Evolutionary conservation across 2,329 filamentous ascomycete genomes (phyloP), one percentile per base, ranked within the genome.

Genomic region (Ceratocystis alfenasii): DNA sequence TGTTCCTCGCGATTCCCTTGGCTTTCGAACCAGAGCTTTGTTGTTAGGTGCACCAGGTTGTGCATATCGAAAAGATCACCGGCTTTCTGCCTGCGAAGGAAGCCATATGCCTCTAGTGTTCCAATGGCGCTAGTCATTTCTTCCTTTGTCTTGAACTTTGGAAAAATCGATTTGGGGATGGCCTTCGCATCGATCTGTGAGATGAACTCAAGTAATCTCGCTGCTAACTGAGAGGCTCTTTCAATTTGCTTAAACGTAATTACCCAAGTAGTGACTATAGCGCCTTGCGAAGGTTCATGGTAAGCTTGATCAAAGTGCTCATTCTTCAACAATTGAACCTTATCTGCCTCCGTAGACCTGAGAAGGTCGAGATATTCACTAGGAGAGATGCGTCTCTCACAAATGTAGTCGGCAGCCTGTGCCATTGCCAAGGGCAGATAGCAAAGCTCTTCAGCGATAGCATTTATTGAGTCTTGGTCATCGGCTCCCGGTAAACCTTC

Each of bases 381-480:
- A 10, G 62, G 20, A 8, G 28, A 17, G 3, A 50, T 30, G 8
- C 33, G 1, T 36, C 53, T 67, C n/a, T 41, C 25, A 36, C 61
- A 66, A 3, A 70, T 66, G 17, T 70, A 70, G 3, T 65, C 66
- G 69, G 22, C 22, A 25, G 22, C 22, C 22, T 25, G 22, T 25
- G 22, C 22, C 22, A 25, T 25, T 25, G 22, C 69, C 44, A 70
- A 48, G 0, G 69, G 69, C 7, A 69, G 67, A 46, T 66, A 60
- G 20, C 50, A 53, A 2, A 70, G 62, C 4, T 65, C 22, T 3
- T 45, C 10, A 0, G n/a, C 22, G 7, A 17, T 46, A 61, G 41
- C 46, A n/a, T 25, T 28, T 25, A 36, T 36, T 2, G 33, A 36
- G 33, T 36, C 33, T 36, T 36, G 33, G 33, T 36, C 33, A 36